Base-by-base conservation (phyloP, 495 filamentous ascomycete genomes). In the Letharia lupina region DNA sequence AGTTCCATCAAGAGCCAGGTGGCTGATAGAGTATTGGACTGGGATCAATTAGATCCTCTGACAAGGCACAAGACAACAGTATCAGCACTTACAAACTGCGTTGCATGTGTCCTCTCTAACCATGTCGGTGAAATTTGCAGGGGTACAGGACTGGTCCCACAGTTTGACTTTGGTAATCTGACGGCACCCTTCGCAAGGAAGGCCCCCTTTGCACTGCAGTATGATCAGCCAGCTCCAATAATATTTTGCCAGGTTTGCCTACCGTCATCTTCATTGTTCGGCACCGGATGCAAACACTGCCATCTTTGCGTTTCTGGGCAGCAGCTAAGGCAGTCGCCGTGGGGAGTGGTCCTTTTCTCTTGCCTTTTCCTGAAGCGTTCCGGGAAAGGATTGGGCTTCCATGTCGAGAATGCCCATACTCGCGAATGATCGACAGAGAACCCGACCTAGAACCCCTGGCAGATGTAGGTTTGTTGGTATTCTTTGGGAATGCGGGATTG, bases 41-140 rank as follows among this genome's bases (percentile, higher is more conserved):
- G 37, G 16, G 54, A 20, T 8, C 5, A 41, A 66, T 78, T 59
- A 78, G 75, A 28, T 20, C 33, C 8, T 33, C 23, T 7, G 28
- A 47, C 57, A 52, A 40, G 41, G 48, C 63, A 62, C 15, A 5
- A 9, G 23, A n/a, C 15, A 20, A 20, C 10, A 48, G 33, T 3
- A 16, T 28, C 16, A 48, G 16, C 48, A 68, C 78, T 48, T 72
- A 81, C 79, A 82, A 61, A 82, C 77, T 63, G 80, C 80, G 61
- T 82, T 82, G 72, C 78, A 81, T 4, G 78, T 80, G 64, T 77
- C 80, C 61, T 77, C 79, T 69, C 81, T 78, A n/a, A 82, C 79
- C 65, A 82, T 79, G 65, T 74, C 81, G 23, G 77, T 71, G 68
- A 82, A 82, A 64, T 79, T 77, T 35, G 79, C 79, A 45, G 76